Percentiles rank a stretch among this genome's conserved stretches.
Conservation (phyloP, 202 grass and related monocot genomes). For the Cymbopogon flexuosus region DNA sequence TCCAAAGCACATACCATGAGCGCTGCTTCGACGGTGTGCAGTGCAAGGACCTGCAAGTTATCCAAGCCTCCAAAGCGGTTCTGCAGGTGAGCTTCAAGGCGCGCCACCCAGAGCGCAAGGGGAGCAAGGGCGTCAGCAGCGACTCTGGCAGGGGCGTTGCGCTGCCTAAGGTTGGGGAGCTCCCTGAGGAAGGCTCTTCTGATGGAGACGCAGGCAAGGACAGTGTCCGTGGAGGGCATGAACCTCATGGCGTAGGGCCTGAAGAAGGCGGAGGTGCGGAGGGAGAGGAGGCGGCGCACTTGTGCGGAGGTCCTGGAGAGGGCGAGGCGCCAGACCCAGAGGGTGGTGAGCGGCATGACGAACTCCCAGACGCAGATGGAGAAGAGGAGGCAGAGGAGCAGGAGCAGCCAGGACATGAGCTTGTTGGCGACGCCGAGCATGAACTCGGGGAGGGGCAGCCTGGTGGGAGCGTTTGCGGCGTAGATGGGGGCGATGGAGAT, state of each 20-base stretch:
- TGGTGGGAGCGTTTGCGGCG: constrained; percentile 37
- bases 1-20: constrained; percentile 17
- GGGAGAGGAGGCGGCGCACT: constrained; percentile 39
- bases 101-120: constrained; percentile 28
- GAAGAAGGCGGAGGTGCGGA: constrained; percentile 11
- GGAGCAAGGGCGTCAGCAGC: constrained; percentile 42
- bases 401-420: constrained; percentile 20
- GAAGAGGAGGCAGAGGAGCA: constrained; percentile 44
- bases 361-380: constrained; percentile 44
- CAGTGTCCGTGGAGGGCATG: constrained; percentile 33
- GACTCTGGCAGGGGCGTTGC: constrained; percentile 32
- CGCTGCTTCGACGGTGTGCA: constrained; percentile 45
- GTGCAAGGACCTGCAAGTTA: constrained; percentile 36
- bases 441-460: constrained; percentile 46
- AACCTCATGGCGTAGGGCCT: constrained; percentile 23
- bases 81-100: constrained; percentile 37
- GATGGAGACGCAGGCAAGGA: constrained; percentile 49
- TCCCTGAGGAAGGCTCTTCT: constrained; percentile 53
- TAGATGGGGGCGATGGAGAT: constrained; percentile 49
- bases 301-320: constrained; percentile 38
- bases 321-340: constrained; percentile 43
- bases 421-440: constrained; percentile 42
- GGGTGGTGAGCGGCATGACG: constrained; percentile 37
- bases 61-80: constrained; percentile 38
- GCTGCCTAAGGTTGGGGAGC: constrained; percentile 28